These are phyloP conservation scores for Hanseniaspora pseudoguilliermondii DNA, from an alignment of 805 yeast genomes.

Conservation along the genomic window DNA sequence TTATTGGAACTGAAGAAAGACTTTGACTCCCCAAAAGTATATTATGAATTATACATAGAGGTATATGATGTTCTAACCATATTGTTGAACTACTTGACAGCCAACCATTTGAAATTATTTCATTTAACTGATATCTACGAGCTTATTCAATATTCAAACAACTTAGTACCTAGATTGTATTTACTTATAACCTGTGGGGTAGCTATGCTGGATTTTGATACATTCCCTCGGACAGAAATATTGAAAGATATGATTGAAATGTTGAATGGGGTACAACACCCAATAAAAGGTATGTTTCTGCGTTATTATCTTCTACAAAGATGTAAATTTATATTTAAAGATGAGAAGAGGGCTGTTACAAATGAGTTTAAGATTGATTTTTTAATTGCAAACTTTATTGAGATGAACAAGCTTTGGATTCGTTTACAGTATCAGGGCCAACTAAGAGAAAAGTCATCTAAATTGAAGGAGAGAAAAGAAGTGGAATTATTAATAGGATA, in stretches of 20 bases:
- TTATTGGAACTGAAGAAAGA: constrained; percentile 5
- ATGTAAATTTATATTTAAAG: constrained; percentile 39
- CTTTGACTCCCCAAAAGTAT: constrained; percentile 70
- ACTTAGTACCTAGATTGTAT: constrained; percentile 80
- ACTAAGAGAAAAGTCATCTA: constrained; percentile 59
- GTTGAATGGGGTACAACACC: constrained; percentile 95
- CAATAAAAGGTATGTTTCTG: constrained; percentile 79
- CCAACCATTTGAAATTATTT: constrained; percentile 55
- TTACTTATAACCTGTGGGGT: constrained; percentile 93
- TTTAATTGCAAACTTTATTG: constrained; percentile 75
- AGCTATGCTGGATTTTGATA: constrained; percentile 64
- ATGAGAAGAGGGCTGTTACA: constrained; percentile 16
- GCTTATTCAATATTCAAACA: constrained; percentile 88
- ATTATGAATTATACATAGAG: constrained; percentile 78
- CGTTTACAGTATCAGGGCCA: constrained; percentile 93
- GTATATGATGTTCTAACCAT: constrained; percentile 70
- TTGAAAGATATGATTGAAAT: constrained; percentile 94
- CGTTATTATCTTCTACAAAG: constrained; percentile 81
- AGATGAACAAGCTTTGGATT: constrained; percentile 97
- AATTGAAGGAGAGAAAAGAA: constrained; percentile 73
- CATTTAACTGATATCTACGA: constrained; percentile 79
- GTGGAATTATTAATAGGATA: constrained; percentile 86
- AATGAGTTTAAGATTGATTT: constrained; percentile 43
- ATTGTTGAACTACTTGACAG: constrained; percentile 51
- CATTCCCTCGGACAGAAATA: constrained; percentile 71